phyloP scores from a whole-genome alignment of 2,329 filamentous ascomycete species.

The Aureobasidium namibiae region DNA sequence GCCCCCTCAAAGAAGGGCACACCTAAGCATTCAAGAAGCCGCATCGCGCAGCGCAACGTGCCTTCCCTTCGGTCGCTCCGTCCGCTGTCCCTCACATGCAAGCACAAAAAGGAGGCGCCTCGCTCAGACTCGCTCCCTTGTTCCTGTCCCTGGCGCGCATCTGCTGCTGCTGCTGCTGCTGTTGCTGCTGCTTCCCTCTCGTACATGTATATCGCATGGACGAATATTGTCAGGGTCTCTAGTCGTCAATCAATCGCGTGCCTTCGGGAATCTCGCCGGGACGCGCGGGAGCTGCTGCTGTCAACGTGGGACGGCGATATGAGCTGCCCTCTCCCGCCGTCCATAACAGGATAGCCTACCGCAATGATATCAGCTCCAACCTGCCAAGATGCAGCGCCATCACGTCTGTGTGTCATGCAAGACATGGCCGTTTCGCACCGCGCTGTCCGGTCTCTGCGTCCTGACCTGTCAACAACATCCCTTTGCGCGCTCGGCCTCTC shows the following conservation, averaged over 20 bases:
- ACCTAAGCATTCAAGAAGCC: neutral
- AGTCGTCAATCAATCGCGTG: slow-evolving; percentile 5
- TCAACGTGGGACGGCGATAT: slow-evolving; percentile 9
- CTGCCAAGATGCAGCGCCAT: slow-evolving; percentile 11
- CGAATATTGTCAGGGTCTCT: neutral
- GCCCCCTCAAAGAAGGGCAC: neutral
- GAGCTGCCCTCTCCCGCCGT: neutral
- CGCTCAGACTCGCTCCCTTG: neutral
- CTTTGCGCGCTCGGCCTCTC: neutral
- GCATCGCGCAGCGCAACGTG: neutral
- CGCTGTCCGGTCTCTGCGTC: slow-evolving; percentile 1
- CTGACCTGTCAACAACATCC: slow-evolving; percentile 7
- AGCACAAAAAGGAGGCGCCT: slow-evolving; percentile 1
- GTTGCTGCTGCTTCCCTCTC: neutral
- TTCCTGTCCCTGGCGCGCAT: neutral
- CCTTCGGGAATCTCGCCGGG: neutral
- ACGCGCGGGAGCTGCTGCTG: slow-evolving; percentile 10
- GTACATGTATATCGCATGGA: slow-evolving; percentile 6
- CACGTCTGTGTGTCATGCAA: slow-evolving; percentile 9
- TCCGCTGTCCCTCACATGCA: slow-evolving; percentile 7
- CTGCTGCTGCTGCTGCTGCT: no score
- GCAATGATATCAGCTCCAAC: slow-evolving; percentile 8
- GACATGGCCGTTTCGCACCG: slow-evolving; percentile 11
- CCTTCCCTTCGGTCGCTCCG: neutral
- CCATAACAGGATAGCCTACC: neutral